phyloP scores from a whole-genome alignment of 495 filamentous ascomycete genomes.

The Margaritispora aquatica region DNA sequence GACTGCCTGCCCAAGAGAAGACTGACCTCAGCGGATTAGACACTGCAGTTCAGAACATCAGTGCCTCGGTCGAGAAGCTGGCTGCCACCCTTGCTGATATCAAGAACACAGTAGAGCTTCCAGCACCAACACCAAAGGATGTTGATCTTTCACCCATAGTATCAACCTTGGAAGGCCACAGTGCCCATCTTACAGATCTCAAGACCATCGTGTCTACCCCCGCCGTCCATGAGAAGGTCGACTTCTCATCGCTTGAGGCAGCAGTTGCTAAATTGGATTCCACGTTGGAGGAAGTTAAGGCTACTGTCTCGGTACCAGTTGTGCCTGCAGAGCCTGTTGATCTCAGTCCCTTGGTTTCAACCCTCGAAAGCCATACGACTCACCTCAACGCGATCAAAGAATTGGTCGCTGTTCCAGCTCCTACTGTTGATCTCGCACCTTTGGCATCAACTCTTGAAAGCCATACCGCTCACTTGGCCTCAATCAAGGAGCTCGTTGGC shows the following conservation, averaged over 20 bases:
- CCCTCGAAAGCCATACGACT: not conserved
- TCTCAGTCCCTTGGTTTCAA: not conserved
- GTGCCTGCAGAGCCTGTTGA: not conserved
- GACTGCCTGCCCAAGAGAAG: not conserved
- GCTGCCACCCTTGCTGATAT: slow-evolving; percentile 1
- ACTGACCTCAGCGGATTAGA: slow-evolving; percentile 14
- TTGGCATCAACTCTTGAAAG: not conserved
- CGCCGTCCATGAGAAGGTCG: slow-evolving; percentile 5
- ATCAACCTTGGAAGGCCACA: slow-evolving; percentile 3
- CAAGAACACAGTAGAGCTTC: not conserved
- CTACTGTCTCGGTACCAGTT: not conserved
- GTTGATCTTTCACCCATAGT: not conserved
- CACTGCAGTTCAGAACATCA: slow-evolving; percentile 6
- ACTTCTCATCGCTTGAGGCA: slow-evolving; percentile 4
- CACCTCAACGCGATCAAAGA: not conserved
- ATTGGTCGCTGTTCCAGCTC: not conserved
- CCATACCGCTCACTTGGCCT: too few species aligned
- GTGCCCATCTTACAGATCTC: slow-evolving; percentile 7
- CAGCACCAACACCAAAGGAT: not conserved
- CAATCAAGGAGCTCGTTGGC: too few species aligned
- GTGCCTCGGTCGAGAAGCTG: not conserved
- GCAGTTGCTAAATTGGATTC: slow-evolving; percentile 1
- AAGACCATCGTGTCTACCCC: slow-evolving; percentile 8
- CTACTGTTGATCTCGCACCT: slow-evolving; percentile 1
- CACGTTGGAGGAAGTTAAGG: not conserved